Evolutionary conservation across 805 yeast species (phyloP), one percentile per base, ranked within the genome.

Genomic region (Saturnispora besseyi): DNA sequence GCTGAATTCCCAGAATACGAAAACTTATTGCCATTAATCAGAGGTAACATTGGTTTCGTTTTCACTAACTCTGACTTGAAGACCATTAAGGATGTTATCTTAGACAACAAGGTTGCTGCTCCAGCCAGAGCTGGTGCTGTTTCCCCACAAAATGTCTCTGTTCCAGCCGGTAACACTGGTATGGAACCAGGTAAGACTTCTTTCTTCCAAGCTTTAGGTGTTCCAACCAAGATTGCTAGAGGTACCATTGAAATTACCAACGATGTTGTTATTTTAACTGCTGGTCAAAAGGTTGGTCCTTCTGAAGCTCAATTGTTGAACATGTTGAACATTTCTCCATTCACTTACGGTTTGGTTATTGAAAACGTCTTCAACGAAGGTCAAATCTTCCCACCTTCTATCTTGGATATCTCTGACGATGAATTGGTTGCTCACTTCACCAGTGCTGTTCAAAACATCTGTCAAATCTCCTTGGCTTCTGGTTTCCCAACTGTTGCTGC

Each of bases 151-250:
- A 97, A 91, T 71, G 98, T 93, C 69, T 88, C 82, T 84, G 85
- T 93, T 64, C 95, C 95, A 72, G 98, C 98, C 67, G 95, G 96
- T 76, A 93, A 93, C 96, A 93, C 99, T 66, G 97, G 98, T 86
- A 90, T 93, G 96, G 99, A 93, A 81, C 99, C 99, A 77, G 98
- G 98, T 85, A 93, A 93, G 88, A 93, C 99, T 70, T 93, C 99
- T 72, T 93, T 93, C 95, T 93, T 93, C 98, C 99, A 93, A 84
- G 99, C 99, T 72, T 84, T 93, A 69, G 98, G 98, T 87, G 96
- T 93, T 69, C 99, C 99, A 83, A 93, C 99, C 87, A 93, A 93
- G 95, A 93, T 93, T 89, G 93, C 96, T 77, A 90, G 99, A 87
- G 99, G 99, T 93, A 89, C 96, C 78, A 93, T 93, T 84, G 99